Evolutionary conservation across 495 filamentous ascomycete species (phyloP), one percentile per base, ranked within the genome.

Genomic region (Penicillium atrosanguineum): DNA sequence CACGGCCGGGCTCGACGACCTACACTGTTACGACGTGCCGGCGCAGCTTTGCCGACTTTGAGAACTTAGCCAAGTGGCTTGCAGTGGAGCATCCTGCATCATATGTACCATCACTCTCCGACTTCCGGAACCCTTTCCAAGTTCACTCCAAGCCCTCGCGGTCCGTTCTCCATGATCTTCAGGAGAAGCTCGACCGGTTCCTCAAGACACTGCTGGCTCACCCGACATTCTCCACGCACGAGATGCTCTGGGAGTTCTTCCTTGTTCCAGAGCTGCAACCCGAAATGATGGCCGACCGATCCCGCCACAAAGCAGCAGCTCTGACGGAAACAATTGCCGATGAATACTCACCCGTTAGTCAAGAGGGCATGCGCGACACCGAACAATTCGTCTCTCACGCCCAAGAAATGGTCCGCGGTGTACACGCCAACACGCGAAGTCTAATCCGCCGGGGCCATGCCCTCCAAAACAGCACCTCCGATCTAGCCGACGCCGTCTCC

Each of bases 231-330:
- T 84, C 90, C 1, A 97, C 89, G 0, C 95, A 97, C 64, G 95
- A 99, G 74, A 89, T 97, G 80, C 77, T 99, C 7, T 99, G 95
- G 95, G 95, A 99, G 61, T 99, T 99, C 72, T 95, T 99, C 69
- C 81, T 99, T 2, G 93, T 97, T 15, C 95, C 95, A 2, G 95
- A 99, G 51, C 80, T 97, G 18, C 91, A 96, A 60, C 81, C 89
- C 4, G 84, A 91, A 15, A 87, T 88, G 83, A 91, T 97, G 83
- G 89, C 87, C 20, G 88, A 96, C 64, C 82, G 95, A 25, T 94
- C 88, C 56, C 85, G 82, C 37, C 82, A 87, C 47, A 99, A 99
- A 69, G 91, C 91, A 4, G 85, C 89, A 60, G 82, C 84, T 0
- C 83, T 92, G 45, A 74, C 78, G 15, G 95, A 99, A 65, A 90